Conservation (phyloP, 768 basidiomycete species). For the Trametes sanguinea region DNA sequence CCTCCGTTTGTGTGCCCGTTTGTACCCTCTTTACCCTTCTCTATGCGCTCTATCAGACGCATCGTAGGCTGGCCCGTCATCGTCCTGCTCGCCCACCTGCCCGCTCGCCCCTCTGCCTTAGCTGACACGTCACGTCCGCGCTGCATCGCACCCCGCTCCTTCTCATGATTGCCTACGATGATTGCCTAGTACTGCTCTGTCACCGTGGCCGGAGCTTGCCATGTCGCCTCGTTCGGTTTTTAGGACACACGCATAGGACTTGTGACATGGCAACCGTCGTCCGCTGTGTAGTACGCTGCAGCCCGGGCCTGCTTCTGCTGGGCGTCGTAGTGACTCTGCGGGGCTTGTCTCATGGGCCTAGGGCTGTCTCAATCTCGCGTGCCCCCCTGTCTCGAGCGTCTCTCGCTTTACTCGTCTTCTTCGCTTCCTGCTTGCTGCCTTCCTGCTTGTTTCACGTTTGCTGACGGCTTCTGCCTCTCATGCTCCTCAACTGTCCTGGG, state of each 20-base stretch:
- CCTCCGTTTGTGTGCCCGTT: conserved; percentile 15
- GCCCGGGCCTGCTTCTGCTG: not conserved
- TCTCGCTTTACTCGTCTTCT: conserved; percentile 6
- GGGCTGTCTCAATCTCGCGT: conserved; percentile 1
- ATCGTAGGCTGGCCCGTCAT: conserved; percentile 17
- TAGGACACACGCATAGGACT: not conserved
- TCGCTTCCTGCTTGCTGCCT: conserved; percentile 17
- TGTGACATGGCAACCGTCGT: conserved; percentile 21
- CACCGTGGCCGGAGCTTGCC: conserved; percentile 20
- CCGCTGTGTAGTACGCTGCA: not conserved
- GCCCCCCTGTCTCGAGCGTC: conserved; percentile 11
- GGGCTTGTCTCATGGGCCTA: conserved; percentile 9
- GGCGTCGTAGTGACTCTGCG: conserved; percentile 10
- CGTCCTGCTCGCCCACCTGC: conserved; percentile 9
- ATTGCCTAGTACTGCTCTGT: not conserved
- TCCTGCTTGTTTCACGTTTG: conserved; percentile 14
- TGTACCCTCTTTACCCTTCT: conserved; percentile 43
- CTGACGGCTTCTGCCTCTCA: conserved; percentile 23
- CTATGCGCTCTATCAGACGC: conserved; percentile 52
- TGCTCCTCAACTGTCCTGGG: conserved; percentile 13
- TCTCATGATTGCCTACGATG: not conserved
- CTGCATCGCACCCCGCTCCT: not conserved
- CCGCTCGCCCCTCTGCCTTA: conserved; percentile 6
- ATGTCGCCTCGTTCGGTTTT: conserved; percentile 9
- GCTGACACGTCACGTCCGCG: conserved; percentile 11